Evolutionary conservation across 2,329 filamentous ascomycete species (phyloP), one percentile per base, ranked within the genome.

Genomic region (Colletotrichum euphorbiae): DNA sequence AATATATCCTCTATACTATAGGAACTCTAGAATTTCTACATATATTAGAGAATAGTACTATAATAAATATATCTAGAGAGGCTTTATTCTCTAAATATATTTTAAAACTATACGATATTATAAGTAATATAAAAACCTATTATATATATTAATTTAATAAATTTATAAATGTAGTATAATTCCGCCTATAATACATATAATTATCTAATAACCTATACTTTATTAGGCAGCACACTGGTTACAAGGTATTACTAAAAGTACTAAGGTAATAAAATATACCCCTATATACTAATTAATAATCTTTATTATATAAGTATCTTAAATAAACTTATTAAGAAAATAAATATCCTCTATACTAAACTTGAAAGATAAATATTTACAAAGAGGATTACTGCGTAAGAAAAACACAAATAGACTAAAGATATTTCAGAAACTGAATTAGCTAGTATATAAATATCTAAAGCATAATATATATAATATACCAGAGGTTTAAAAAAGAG

Each of bases 271-370:
- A 51, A 51, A 43, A 33, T 19, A 31, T 59, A 48, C 21, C 48
- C 17, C 28, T 59, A 59, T 28, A 59, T 48, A 48, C 28, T 48
- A 36, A 48, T 24, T 59, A 33, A 36, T 24, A 50, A 46, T 17
- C 62, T n/a, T 57, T 45, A 57, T 43, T 46, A 58, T 42, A 45
- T 38, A 63, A 58, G 38, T 52, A 62, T 21, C 46, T 48, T 50
- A 60, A 59, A 59, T 15, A 59, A 36, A 40, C 48, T 57, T 31
- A 51, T 46, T 42, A 28, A 33, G 50, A 50, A 36, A 59, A 31
- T 51, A 50, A 17, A 31, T 33, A 50, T 50, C n/a, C n/a, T n/a
- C n/a, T n/a, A n/a, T n/a, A n/a, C n/a, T n/a, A n/a, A n/a, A n/a
- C n/a, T n/a, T n/a, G n/a, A n/a, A n/a, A n/a, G n/a, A n/a, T n/a